Percentiles rank a stretch among this genome's conserved stretches.
phyloP scores from a whole-genome alignment of 179 eudicot genomes.

The Patellifolia procumbens region DNA sequence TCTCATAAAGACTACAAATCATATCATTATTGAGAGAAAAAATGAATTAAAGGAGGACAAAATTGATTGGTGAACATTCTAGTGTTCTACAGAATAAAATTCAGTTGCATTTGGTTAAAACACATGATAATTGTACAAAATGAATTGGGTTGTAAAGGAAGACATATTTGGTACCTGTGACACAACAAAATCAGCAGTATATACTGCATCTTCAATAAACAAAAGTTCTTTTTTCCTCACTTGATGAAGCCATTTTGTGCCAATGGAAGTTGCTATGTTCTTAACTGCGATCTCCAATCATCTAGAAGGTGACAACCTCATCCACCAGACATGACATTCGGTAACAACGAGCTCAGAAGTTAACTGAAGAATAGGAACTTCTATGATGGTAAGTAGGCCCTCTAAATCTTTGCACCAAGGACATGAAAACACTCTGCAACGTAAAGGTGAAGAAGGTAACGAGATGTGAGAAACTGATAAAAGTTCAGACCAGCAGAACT shows the following conservation, averaged over 20 bases:
- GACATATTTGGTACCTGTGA: neutral
- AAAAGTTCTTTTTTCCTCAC: neutral
- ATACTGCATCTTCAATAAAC: neutral
- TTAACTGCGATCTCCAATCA: constrained; percentile 12
- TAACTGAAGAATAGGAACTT: constrained; percentile 79
- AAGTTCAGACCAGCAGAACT: too few species aligned
- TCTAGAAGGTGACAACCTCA: neutral
- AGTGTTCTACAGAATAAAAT: too few species aligned
- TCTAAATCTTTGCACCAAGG: constrained; percentile 61
- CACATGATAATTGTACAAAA: neutral
- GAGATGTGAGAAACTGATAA: constrained; percentile 4
- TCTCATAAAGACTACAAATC: neutral
- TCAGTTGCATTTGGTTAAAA: neutral
- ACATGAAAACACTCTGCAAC: constrained; percentile 59
- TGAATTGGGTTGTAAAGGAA: neutral
- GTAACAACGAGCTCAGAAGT: constrained; percentile 49
- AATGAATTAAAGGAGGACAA: neutral
- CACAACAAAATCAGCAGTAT: neutral
- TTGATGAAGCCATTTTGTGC: neutral
- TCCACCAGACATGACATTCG: neutral
- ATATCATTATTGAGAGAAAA: too few species aligned
- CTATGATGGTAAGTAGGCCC: constrained; percentile 73
- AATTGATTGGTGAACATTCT: neutral
- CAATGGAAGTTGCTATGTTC: neutral
- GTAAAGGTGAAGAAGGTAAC: neutral